Evolutionary conservation across 306 rosid species (phyloP), one percentile per base, ranked within the genome.

Genomic region (Hylodesmum podocarpum): DNA sequence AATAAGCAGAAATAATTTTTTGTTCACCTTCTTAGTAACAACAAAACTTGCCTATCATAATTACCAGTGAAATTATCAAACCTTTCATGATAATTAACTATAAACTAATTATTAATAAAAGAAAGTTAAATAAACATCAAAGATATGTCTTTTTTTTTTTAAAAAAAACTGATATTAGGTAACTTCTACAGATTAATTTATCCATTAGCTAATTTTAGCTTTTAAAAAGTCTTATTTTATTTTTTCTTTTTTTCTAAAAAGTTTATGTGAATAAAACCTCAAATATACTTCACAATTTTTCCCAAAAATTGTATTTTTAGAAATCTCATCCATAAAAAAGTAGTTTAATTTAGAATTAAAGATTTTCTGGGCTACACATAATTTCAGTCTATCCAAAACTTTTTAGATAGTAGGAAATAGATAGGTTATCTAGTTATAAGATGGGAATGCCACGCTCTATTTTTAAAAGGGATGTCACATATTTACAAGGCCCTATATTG

Each of bases 391-490:
- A 61, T 31, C 27, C 15, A 61, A 61, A 33, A 31, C 0, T 62
- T 15, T 33, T 62, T 62, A 27, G 19, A 64, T 37, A 37, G 44
- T 9, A 64, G 6, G 49, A 36, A 37, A 33, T 12, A 37, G 25
- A 37, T 50, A 37, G 3, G 13, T 59, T 67, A 80, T 72, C 25
- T 46, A 2, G 22, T 2, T 1, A 51, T 6, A 67, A 0, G 65
- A 75, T 66, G 43, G 9, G 84, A 78, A 62, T 29, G 62, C 70
- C 65, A 64, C n/a, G n/a, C 59, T 16, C 25, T 75, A 15, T 9
- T 27, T 57, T 13, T 5, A 13, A 69, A 58, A 78, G 78, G 39
- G 51, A 51, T 72, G 50, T 21, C 12, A 36, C 59, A 79, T 34
- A 62, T 67, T 74, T 5, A 8, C 6, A 63, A 68, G 63, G n/a